Conservation (phyloP, 2,329 filamentous ascomycete genomes). For the Trichophyton equinum region DNA sequence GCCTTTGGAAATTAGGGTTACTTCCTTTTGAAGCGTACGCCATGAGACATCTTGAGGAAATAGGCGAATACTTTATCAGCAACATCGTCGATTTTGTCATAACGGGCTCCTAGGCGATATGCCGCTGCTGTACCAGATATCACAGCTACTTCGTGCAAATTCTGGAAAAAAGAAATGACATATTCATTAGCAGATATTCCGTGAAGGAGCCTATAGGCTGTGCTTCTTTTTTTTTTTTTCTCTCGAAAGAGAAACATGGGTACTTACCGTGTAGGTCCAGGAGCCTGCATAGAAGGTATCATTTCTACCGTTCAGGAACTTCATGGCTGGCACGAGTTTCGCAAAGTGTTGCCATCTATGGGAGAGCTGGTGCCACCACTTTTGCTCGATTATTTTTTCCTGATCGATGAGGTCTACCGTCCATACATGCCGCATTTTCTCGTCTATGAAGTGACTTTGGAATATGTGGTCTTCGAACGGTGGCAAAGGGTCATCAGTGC, state of each 20-base stretch:
- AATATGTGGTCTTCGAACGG: conserved; percentile 52
- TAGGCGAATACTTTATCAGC: conserved; percentile 23
- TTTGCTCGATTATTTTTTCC: conserved; percentile 44
- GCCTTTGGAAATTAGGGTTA: background rate
- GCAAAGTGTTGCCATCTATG: conserved; percentile 50
- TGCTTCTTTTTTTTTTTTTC: too few relatives aligned
- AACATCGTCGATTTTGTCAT: conserved; percentile 31
- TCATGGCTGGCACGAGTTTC: conserved; percentile 56
- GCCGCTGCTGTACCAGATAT: conserved; percentile 60
- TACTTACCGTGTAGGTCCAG: conserved; percentile 54
- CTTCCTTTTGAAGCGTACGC: conserved; percentile 6
- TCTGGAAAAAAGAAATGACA: conserved; percentile 14
- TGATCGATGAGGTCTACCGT: conserved; percentile 44
- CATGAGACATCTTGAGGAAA: conserved; percentile 17
- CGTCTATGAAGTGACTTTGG: conserved; percentile 53
- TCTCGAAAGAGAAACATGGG: background rate
- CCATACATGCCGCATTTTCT: conserved; percentile 45
- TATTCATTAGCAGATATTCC: background rate
- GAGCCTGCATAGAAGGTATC: conserved; percentile 51
- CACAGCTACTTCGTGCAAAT: conserved; percentile 55
- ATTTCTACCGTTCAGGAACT: conserved; percentile 55
- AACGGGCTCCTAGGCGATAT: conserved; percentile 54
- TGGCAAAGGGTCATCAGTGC: conserved; percentile 15
- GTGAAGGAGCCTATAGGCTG: background rate
- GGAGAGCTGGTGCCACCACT: conserved; percentile 53